phyloP scores from a whole-genome alignment of 805 yeast species.

The Metschnikowia vanudenii region DNA sequence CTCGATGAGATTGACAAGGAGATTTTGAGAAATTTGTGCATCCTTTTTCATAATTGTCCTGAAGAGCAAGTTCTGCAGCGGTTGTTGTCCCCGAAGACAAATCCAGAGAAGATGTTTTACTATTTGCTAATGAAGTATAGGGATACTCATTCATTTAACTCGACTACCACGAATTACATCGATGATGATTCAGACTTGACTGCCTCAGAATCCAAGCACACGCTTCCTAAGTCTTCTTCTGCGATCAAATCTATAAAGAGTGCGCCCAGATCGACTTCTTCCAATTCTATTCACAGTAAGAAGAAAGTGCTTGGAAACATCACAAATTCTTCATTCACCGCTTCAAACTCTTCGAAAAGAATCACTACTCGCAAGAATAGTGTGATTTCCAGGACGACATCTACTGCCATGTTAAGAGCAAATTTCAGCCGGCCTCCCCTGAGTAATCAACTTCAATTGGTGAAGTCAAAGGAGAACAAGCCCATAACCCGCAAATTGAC shows the following conservation, averaged over 20 bases:
- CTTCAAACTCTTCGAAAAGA: slow-evolving; percentile 40
- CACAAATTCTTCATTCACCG: slow-evolving; percentile 36
- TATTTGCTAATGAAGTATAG: slow-evolving; percentile 72
- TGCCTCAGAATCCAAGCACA: slow-evolving; percentile 25
- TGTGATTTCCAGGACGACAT: slow-evolving; percentile 25
- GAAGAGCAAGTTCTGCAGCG: slow-evolving; percentile 50
- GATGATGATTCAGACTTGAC: slow-evolving; percentile 28
- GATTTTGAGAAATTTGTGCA: slow-evolving; percentile 71
- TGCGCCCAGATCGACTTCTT: slow-evolving; percentile 25
- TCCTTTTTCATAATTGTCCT: slow-evolving; percentile 77
- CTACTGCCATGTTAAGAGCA: slow-evolving; percentile 18
- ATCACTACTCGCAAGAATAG: slow-evolving; percentile 27
- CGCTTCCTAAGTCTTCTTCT: slow-evolving; percentile 35
- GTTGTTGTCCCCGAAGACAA: slow-evolving; percentile 54
- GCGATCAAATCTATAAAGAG: slow-evolving; percentile 33
- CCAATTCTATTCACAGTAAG: slow-evolving; percentile 20
- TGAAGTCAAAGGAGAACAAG: slow-evolving; percentile 12
- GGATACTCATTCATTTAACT: slow-evolving; percentile 51
- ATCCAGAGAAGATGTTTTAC: slow-evolving; percentile 79
- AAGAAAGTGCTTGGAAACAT: slow-evolving; percentile 32
- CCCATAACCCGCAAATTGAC: slow-evolving; percentile 18
- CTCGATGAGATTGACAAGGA: slow-evolving; percentile 57
- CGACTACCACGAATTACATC: slow-evolving; percentile 22
- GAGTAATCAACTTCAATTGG: slow-evolving; percentile 12
- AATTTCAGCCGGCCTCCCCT: slow-evolving; percentile 7